Base-by-base conservation (phyloP, 1,139 yeast species). In the Geotrichum citri-aurantii region DNA sequence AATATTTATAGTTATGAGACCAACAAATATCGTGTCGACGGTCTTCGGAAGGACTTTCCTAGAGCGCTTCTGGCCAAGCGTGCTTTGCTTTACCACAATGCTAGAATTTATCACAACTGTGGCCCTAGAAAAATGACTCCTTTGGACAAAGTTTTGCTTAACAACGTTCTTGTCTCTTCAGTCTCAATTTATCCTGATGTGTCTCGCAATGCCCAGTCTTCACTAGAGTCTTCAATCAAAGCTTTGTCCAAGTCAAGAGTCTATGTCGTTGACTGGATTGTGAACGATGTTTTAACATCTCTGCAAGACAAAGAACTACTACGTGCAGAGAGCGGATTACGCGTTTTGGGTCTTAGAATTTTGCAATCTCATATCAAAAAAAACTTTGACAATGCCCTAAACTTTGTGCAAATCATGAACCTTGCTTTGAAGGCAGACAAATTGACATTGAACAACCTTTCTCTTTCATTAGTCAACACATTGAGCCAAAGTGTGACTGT, bases 61-160 rank as follows among this genome's bases (percentile, higher is more conserved):
- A 82, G 97, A 69, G 79, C 89, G 4, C 81, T 90, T 1, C 71
- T 91, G 50, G 95, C 90, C 1, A 81, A 90, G 0, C 79, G 96
- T 62, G 77, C 90, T n/a, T 87, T 86, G 61, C 76, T 86, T 14
- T 87, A 85, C 64, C 97, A 93, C 65, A 82, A 83, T 69, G 84
- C 87, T 62, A 80, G 98, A 65, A 81, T 88, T 27, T 79, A 83
- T 2, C 79, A 88, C 57, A 93, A 87, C 67, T 83, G 92, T 1
- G 87, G 95, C 0, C 84, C 88, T 2, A 78, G 97, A 63, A 77
- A 83, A 10, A 88, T 88, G 66, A 82, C 92, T 0, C 81, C 79
- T 12, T 71, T 87, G 26, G 98, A 93, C 65, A 81, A 78, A 59
- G 61, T 76, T 1, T 73, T 95, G 52, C 72, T 95, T 48, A 79